Percentiles rank a stretch among this genome's conserved stretches.
These are phyloP conservation scores for Vitis riparia DNA, from an alignment of 164 flowering plant species.

Conservation along the genomic window DNA sequence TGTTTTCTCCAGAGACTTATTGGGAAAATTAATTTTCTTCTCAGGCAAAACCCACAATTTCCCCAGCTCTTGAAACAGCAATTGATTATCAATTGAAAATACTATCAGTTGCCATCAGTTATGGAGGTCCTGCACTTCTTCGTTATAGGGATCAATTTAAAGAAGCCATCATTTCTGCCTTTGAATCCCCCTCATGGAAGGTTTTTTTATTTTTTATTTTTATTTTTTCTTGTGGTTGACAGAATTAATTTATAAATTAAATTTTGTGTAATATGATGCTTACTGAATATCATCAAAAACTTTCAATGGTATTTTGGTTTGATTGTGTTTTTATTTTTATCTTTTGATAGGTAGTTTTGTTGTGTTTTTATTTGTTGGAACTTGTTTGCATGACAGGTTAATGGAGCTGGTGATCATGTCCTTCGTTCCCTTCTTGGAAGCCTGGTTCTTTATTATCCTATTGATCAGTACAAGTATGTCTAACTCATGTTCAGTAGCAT, in stretches of 20 bases:
- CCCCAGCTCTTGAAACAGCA: slow-evolving; percentile 95
- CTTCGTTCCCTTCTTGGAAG: slow-evolving; percentile 94
- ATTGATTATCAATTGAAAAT: slow-evolving; percentile 85
- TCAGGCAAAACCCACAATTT: slow-evolving; percentile 67
- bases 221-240: neutral
- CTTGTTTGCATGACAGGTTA: slow-evolving; percentile 51
- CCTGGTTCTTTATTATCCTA: slow-evolving; percentile 81
- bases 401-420: slow-evolving; percentile 91
- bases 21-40: slow-evolving; percentile 9
- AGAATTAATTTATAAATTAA: neutral
- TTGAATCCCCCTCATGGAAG: slow-evolving; percentile 98
- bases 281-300: neutral
- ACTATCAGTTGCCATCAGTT: slow-evolving; percentile 84
- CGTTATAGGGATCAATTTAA: slow-evolving; percentile 64
- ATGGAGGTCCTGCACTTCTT: slow-evolving; percentile 83
- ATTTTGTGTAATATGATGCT: neutral
- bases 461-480: slow-evolving; percentile 83
- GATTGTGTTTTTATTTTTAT: neutral
- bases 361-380: slow-evolving; percentile 1
- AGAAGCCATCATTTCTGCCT: slow-evolving; percentile 73
- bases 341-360: neutral
- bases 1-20: slow-evolving; percentile 4
- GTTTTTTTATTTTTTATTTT: slow-evolving; percentile 28
- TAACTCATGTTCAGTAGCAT: neutral
- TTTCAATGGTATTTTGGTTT: neutral